A percentile compares a stretch with the other conserved stretches of the same genome.
phyloP scores from a whole-genome alignment of 129 eudicot genomes.

The Erigeron canadensis region DNA sequence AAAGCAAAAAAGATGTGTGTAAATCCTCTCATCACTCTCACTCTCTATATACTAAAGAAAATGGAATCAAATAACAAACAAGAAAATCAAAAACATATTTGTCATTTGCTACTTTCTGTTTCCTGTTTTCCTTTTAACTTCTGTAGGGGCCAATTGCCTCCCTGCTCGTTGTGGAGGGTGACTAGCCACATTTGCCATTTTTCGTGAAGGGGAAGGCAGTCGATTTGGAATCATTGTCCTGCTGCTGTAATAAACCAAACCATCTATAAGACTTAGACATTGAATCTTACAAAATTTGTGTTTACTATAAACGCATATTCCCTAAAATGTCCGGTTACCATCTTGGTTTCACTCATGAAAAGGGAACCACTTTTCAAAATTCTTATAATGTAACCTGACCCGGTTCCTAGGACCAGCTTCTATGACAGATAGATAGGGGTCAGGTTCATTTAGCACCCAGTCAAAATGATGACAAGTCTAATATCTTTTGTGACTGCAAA shows the following conservation, averaged over 20 bases:
- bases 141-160: conserved; percentile 48
- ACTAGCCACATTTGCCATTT: conserved; percentile 35
- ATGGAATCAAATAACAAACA: conserved; percentile 8
- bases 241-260: conserved; percentile 12
- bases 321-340: background rate
- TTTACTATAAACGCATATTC: background rate
- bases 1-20: conserved; percentile 20
- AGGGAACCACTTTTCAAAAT: background rate
- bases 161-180: conserved; percentile 46
- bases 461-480: background rate
- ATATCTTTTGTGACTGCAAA: background rate
- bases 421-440: no score
- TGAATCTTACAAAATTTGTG: background rate
- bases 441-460: background rate
- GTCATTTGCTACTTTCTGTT: conserved; percentile 50
- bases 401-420: background rate
- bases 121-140: conserved; percentile 64
- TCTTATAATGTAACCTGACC: background rate
- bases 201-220: conserved; percentile 58
- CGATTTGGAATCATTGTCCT: conserved; percentile 49
- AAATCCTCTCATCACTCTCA: conserved; percentile 39
- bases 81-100: conserved; percentile 13
- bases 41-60: conserved; percentile 26
- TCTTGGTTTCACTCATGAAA: background rate
- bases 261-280: background rate